Evolutionary conservation across 257 asterid genomes (phyloP).

Genomic region (Dorcoceras hygrometricum): DNA sequence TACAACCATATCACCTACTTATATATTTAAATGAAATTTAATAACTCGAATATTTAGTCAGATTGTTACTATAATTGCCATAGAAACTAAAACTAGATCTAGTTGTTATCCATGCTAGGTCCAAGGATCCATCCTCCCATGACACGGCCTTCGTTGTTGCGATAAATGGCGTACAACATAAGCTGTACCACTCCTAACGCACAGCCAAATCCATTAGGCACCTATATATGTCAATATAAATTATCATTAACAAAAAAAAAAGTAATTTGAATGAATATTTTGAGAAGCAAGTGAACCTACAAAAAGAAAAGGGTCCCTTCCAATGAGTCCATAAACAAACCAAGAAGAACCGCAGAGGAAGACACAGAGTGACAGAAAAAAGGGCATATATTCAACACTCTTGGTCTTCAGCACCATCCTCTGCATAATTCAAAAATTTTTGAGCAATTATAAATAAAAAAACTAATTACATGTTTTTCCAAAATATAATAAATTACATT

Average conservation of each 20-base stretch:
- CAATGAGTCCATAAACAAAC: constrained; percentile 71
- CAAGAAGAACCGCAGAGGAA: constrained; percentile 77
- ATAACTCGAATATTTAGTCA: too few species aligned
- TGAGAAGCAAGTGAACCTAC: constrained; percentile 36
- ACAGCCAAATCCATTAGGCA: constrained; percentile 75
- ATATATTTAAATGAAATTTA: too few species aligned
- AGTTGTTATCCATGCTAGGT: too few species aligned
- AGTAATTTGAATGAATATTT: not conserved
- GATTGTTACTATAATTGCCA: too few species aligned
- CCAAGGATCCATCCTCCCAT: too few species aligned
- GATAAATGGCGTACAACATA: constrained; percentile 59
- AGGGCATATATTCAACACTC: constrained; percentile 89
- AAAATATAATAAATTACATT: too few species aligned
- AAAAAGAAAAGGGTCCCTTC: constrained; percentile 62
- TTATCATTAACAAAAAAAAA: not conserved
- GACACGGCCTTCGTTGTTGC: constrained; percentile 24
- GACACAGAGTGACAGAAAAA: constrained; percentile 67
- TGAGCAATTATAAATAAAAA: not conserved
- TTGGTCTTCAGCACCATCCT: constrained; percentile 71
- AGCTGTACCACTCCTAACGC: constrained; percentile 72
- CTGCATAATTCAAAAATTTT: constrained; percentile 31
- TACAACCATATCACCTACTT: too few species aligned
- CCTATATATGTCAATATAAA: constrained; percentile 16
- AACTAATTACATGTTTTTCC: not conserved
- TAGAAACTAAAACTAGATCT: too few species aligned